Conservation (phyloP, 257 asterid genomes). For the Asclepias syriaca region DNA sequence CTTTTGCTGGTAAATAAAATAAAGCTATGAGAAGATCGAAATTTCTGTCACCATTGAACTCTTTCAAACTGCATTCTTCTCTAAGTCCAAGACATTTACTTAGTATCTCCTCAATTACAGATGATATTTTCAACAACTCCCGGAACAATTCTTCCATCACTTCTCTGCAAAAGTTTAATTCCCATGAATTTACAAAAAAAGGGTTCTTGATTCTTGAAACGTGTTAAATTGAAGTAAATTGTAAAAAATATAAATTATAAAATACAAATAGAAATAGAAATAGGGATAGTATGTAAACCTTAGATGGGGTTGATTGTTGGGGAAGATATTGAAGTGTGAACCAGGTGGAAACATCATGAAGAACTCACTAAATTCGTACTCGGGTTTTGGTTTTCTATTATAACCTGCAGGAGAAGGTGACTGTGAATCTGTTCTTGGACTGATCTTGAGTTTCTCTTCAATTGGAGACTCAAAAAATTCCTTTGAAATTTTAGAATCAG, state of each 20-base stretch:
- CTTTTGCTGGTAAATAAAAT: conserved; percentile 34
- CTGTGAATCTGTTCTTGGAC: conserved; percentile 12
- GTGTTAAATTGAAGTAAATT: no score
- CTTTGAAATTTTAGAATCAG: conserved; percentile 26
- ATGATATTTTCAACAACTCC: conserved; percentile 12
- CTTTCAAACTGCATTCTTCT: conserved; percentile 21
- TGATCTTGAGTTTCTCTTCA: conserved; percentile 34
- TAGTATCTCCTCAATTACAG: conserved; percentile 26
- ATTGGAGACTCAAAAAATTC: conserved; percentile 27
- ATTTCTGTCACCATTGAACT: conserved; percentile 39
- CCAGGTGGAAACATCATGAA: conserved; percentile 38
- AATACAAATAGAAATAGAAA: no score
- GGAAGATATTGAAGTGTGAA: conserved; percentile 20
- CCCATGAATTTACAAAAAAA: no score
- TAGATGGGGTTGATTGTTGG: conserved; percentile 24
- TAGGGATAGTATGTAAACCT: not conserved
- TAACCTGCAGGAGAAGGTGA: conserved; percentile 40
- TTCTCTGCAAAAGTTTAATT: conserved; percentile 16
- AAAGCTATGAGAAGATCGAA: conserved; percentile 43
- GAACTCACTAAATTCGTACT: conserved; percentile 34
- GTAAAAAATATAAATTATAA: no score
- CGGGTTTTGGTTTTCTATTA: conserved; percentile 25
- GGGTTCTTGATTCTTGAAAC: no score
- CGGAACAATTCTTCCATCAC: conserved; percentile 34
- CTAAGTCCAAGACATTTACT: conserved; percentile 43